Base-by-base conservation (phyloP, 2,329 filamentous ascomycete genomes). In the Ceratocystiopsis brevicomis region DNA sequence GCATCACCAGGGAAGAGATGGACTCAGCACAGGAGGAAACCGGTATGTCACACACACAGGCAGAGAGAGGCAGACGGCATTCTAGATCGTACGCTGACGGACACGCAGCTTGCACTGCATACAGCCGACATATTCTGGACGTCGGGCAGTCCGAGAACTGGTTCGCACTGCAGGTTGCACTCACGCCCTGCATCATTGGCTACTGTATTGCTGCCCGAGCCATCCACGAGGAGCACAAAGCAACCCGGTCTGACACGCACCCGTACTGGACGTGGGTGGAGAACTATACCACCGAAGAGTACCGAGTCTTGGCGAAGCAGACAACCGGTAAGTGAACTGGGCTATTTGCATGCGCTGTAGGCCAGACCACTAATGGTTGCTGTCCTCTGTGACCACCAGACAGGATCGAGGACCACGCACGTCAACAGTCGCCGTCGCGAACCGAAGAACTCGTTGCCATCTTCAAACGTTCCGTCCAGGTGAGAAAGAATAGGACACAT, bases 191-290 rank as follows among this genome's bases (percentile, higher is more conserved):
- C 56, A 66, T 94, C 32, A 70, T 95, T n/a, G 88, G 88, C 37
- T 95, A 96, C 57, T 79, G 79, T 11, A 73, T 74, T 44, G 82
- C 92, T 47, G 88, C 83, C 6, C 68, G 69, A 53, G 71, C 83
- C 53, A 66, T 94, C 3, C 68, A 76, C 52, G 65, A 65, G 14
- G 76, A 81, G 48, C 61, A 69, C 40, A 18, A 35, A 10, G 65
- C 63, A n/a, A 80, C 76, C 34, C 65, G 65, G 48, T 67, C 68
- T 36, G 66, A 79, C 13, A 73, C 66, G 0, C 92, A 88, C 56
- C 67, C 62, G 16, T 96, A 93, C 62, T 90, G 81, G 79, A 71
- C 76, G 39, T 96, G 88, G 88, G 84, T 96, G 50, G 68, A 87
- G 56, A 92, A 84, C 54, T 96, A 95, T 55, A 73, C 81, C 15